Evolutionary conservation across 768 basidiomycete species (phyloP).

Genomic region (Lactarius sanguifluus): DNA sequence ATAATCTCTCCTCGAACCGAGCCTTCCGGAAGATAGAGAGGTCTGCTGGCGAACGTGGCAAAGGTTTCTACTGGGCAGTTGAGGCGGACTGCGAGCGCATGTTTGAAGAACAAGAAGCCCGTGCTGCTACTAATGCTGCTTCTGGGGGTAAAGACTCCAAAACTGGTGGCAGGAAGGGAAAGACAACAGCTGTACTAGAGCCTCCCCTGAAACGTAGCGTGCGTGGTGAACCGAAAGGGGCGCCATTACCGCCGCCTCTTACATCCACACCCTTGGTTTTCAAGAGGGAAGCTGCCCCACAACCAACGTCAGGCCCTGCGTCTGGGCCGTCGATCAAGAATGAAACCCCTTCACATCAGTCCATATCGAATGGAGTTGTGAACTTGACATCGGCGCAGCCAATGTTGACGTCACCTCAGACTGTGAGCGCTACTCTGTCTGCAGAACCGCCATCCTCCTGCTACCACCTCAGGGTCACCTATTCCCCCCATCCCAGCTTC

Average conservation of each 20-base stretch:
- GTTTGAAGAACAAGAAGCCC: conserved; percentile 68
- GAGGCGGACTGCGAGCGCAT: conserved; percentile 70
- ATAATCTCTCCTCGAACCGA: conserved; percentile 89
- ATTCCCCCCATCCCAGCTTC: conserved; percentile 37
- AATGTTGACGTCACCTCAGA: conserved; percentile 23
- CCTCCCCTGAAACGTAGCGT: conserved; percentile 70
- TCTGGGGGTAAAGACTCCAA: conserved; percentile 43
- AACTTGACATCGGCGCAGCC: conserved; percentile 12
- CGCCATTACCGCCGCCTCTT: conserved; percentile 63
- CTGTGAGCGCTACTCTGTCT: background rate
- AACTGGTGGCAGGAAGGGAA: conserved; percentile 58
- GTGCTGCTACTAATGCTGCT: conserved; percentile 35
- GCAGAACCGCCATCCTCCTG: conserved; percentile 12
- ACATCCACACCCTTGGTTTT: conserved; percentile 62
- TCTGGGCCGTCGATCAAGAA: conserved; percentile 30
- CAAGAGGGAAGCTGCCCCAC: conserved; percentile 38
- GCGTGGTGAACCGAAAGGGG: conserved; percentile 59
- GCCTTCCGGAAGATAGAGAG: conserved; percentile 92
- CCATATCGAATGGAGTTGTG: conserved; percentile 30
- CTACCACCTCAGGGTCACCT: conserved; percentile 13
- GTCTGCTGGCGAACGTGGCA: conserved; percentile 80
- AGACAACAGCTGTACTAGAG: conserved; percentile 48
- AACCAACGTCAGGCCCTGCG: conserved; percentile 18
- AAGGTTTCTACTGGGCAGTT: conserved; percentile 92
- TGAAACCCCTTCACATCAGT: conserved; percentile 31